A percentile compares a stretch with the other conserved stretches of the same genome.
Conservation (phyloP, 1,284 basidiomycete genomes). For the Cryptococcus sp. region DNA sequence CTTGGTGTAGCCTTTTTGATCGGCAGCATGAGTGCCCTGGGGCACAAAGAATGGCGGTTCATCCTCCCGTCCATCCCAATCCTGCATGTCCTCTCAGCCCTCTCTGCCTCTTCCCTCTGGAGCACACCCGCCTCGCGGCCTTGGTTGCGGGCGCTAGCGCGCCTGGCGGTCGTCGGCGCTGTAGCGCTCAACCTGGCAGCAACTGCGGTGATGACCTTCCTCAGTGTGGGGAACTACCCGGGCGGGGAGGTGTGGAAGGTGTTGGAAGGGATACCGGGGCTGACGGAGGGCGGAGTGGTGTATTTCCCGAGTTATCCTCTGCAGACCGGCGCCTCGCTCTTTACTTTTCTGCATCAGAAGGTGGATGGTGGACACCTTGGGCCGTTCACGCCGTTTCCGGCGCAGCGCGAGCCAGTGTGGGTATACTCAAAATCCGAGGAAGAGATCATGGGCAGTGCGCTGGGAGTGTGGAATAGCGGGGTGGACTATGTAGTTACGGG, state of each 20-base stretch:
- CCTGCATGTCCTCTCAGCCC: slow-evolving; percentile 74
- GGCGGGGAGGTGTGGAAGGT: slow-evolving; percentile 70
- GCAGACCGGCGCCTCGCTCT: slow-evolving; percentile 86
- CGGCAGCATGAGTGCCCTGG: slow-evolving; percentile 66
- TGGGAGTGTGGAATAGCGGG: slow-evolving; percentile 25
- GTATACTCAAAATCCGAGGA: slow-evolving; percentile 75
- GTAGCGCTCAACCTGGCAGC: slow-evolving; percentile 54
- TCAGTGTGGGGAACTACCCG: slow-evolving; percentile 80
- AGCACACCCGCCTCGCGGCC: slow-evolving; percentile 5
- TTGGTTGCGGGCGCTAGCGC: slow-evolving; percentile 14
- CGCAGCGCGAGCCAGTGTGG: slow-evolving; percentile 52
- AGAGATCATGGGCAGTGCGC: slow-evolving; percentile 50
- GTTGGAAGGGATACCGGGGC: slow-evolving; percentile 56
- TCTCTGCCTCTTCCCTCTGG: slow-evolving; percentile 50
- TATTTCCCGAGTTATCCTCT: slow-evolving; percentile 44
- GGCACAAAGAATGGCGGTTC: slow-evolving; percentile 96
- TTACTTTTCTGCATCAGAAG: slow-evolving; percentile 64
- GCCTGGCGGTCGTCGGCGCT: slow-evolving; percentile 53
- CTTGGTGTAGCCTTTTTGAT: slow-evolving; percentile 61
- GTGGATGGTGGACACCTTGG: slow-evolving; percentile 51
- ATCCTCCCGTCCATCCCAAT: slow-evolving; percentile 80
- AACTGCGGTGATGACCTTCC: slow-evolving; percentile 57
- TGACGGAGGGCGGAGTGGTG: slow-evolving; percentile 16
- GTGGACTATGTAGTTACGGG: slow-evolving; percentile 42
- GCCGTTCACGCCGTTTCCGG: slow-evolving; percentile 9